Percentiles rank a stretch among this genome's conserved stretches.
phyloP scores from a whole-genome alignment of 176 grass and related monocot species.

The Eleusine indica region DNA sequence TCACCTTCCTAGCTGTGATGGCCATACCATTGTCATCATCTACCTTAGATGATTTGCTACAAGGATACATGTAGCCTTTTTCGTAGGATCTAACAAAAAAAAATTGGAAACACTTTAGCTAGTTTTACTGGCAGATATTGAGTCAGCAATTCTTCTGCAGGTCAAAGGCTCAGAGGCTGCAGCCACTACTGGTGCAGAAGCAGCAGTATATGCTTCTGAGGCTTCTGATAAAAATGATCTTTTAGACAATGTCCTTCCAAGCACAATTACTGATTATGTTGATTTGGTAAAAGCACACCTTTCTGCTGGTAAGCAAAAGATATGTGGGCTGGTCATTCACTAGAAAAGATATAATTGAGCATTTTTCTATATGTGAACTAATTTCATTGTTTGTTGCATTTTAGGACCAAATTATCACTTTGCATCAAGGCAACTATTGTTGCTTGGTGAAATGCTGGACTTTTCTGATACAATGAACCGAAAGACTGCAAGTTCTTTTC shows the following conservation, averaged over 20 bases:
- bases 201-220: slow-evolving; percentile 96
- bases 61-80: background rate
- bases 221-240: slow-evolving; percentile 92
- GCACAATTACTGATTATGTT: slow-evolving; percentile 77
- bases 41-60: background rate
- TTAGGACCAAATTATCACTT: slow-evolving; percentile 90
- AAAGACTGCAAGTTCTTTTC: slow-evolving; percentile 77
- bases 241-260: slow-evolving; percentile 83
- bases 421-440: slow-evolving; percentile 68
- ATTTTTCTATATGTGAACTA: background rate
- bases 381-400: slow-evolving; percentile 29
- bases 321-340: background rate
- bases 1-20: background rate
- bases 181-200: slow-evolving; percentile 89
- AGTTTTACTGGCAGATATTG: background rate
- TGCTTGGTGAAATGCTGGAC: slow-evolving; percentile 91
- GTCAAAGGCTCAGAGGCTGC: slow-evolving; percentile 87
- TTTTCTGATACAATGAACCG: slow-evolving; percentile 85
- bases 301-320: slow-evolving; percentile 78
- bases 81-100: background rate
- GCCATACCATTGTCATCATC: background rate
- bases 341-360: background rate
- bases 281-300: slow-evolving; percentile 88
- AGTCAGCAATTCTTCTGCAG: slow-evolving; percentile 48
- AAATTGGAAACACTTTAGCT: background rate